Conservation (phyloP, 2,329 filamentous ascomycete species). For the Ophiostoma ips region DNA sequence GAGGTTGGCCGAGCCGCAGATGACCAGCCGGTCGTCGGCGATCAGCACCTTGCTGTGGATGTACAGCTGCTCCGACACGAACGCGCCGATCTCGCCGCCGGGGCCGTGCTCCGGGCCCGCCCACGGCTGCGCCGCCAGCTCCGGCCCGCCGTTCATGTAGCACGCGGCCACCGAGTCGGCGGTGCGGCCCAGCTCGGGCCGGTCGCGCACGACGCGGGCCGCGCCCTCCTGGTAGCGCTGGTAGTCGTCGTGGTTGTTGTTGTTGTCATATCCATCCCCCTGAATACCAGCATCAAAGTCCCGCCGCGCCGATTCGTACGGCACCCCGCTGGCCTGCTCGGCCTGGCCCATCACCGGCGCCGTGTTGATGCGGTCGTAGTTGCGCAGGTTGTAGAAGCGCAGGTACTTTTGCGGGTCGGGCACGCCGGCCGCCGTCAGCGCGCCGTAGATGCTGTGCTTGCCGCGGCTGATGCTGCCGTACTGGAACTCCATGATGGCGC, state of each 20-base stretch:
- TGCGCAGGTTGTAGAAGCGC: slow-evolving; percentile 72
- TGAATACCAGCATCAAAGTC: slow-evolving; percentile 48
- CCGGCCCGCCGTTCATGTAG: slow-evolving; percentile 68
- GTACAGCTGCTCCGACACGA: slow-evolving; percentile 49
- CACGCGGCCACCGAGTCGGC: slow-evolving; percentile 68
- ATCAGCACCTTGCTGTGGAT: slow-evolving; percentile 61
- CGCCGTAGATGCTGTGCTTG: slow-evolving; percentile 64
- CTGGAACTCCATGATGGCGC: slow-evolving; percentile 82
- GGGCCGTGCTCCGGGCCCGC: slow-evolving; percentile 21
- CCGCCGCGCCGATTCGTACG: slow-evolving; percentile 50
- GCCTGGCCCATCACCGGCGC: slow-evolving; percentile 45
- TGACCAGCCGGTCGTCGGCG: slow-evolving; percentile 67
- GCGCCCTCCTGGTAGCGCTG: slow-evolving; percentile 61
- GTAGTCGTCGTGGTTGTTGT: slow-evolving; percentile 28
- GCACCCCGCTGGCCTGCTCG: slow-evolving; percentile 49
- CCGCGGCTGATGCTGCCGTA: slow-evolving; percentile 68
- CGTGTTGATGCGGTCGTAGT: slow-evolving; percentile 70
- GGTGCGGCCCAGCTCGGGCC: slow-evolving; percentile 2
- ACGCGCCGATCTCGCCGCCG: slow-evolving; percentile 40
- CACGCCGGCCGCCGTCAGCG: slow-evolving; percentile 49
- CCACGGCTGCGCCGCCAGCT: slow-evolving; percentile 48
- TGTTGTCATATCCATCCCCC: slow-evolving; percentile 29
- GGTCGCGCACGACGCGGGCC: slow-evolving; percentile 20
- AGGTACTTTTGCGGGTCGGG: slow-evolving; percentile 59
- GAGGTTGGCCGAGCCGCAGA: slow-evolving; percentile 55